A percentile compares a stretch with the other conserved stretches of the same genome.
Conservation (phyloP, 1,284 basidiomycete genomes). For the Heterobasidion parviporum region DNA sequence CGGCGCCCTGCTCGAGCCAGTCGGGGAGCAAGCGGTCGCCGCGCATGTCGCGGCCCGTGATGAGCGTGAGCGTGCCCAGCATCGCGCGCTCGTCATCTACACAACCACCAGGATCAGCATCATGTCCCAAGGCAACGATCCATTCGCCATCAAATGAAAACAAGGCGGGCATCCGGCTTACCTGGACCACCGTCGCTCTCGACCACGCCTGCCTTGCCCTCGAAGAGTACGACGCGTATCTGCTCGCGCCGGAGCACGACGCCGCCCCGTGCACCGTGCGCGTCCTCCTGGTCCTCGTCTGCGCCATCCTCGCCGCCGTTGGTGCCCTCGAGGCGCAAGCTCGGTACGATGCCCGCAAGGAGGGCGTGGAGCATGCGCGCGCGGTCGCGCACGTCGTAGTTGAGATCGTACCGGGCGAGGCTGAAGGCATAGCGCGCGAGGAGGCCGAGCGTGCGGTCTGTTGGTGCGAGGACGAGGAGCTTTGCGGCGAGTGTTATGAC, state of each 20-base stretch:
- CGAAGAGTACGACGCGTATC: constrained; percentile 70
- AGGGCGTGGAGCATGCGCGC: constrained; percentile 74
- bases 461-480: constrained; percentile 63
- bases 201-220: constrained; percentile 49
- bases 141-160: not conserved
- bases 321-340: constrained; percentile 22
- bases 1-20: constrained; percentile 29
- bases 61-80: constrained; percentile 43
- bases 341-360: constrained; percentile 46
- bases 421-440: constrained; percentile 70
- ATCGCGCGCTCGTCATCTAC: constrained; percentile 33
- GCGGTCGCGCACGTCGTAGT: constrained; percentile 86
- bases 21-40: constrained; percentile 26
- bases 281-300: not conserved
- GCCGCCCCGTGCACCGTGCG: constrained; percentile 44
- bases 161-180: constrained; percentile 6
- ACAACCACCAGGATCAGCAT: not conserved
- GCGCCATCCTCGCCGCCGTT: constrained; percentile 20
- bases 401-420: constrained; percentile 80
- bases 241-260: constrained; percentile 80
- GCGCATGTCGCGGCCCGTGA: constrained; percentile 43
- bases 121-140: not conserved
- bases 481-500: constrained; percentile 79
- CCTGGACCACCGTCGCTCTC: constrained; percentile 26
- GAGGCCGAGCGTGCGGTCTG: constrained; percentile 38